phyloP scores from a whole-genome alignment of 495 filamentous ascomycete species.

The Aspergillus cristatus region DNA sequence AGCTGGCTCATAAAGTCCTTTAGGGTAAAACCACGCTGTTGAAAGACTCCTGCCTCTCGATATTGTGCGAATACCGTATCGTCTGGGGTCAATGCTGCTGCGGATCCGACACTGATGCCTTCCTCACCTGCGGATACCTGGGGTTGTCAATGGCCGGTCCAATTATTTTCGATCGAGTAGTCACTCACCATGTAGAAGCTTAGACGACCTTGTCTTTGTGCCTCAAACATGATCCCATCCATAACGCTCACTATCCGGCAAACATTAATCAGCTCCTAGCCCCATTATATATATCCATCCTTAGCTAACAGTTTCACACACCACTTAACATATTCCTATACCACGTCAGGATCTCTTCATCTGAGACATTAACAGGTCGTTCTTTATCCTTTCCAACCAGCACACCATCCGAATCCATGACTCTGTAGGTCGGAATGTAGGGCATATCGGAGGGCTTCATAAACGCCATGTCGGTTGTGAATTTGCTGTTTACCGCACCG shows the following conservation, averaged over 20 bases:
- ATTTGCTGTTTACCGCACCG: slow-evolving; percentile 89
- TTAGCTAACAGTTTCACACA: slow-evolving; percentile 22
- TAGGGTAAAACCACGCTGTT: slow-evolving; percentile 80
- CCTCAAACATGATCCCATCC: slow-evolving; percentile 92
- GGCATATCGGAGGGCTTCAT: slow-evolving; percentile 53
- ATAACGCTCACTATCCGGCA: slow-evolving; percentile 75
- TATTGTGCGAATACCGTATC: slow-evolving; percentile 96
- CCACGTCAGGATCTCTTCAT: slow-evolving; percentile 58
- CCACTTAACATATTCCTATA: slow-evolving; percentile 61
- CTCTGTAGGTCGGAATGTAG: slow-evolving; percentile 78
- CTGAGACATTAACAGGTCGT: slow-evolving; percentile 47
- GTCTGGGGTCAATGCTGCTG: slow-evolving; percentile 67
- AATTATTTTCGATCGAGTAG: too few relatives aligned
- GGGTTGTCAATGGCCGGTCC: neutral
- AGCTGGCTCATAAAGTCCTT: slow-evolving; percentile 91
- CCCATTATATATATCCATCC: neutral
- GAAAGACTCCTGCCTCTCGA: slow-evolving; percentile 83
- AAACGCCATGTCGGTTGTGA: slow-evolving; percentile 71
- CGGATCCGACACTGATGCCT: slow-evolving; percentile 81
- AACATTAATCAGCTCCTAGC: slow-evolving; percentile 5
- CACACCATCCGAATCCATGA: slow-evolving; percentile 73
- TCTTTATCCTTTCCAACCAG: slow-evolving; percentile 61
- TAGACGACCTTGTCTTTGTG: slow-evolving; percentile 68
- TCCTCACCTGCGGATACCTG: slow-evolving; percentile 88
- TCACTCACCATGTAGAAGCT: slow-evolving; percentile 85